Evolutionary conservation across 1,284 basidiomycete species (phyloP).

Genomic region (Termitomyces sp.): DNA sequence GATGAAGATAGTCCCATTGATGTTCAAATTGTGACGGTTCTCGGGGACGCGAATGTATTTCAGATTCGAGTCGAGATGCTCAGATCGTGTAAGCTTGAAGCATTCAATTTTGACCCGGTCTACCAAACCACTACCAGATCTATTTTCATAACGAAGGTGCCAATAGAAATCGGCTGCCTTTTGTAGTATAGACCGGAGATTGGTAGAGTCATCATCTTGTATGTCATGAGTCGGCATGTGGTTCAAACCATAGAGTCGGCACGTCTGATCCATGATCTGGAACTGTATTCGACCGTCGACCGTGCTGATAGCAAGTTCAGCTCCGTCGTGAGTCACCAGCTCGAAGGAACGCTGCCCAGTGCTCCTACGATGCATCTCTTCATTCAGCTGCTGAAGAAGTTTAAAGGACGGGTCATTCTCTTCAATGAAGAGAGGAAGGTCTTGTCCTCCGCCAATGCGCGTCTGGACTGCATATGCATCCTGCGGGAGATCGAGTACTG

Average conservation of each 20-base stretch:
- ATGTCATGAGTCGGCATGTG: neutral
- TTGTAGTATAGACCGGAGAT: neutral
- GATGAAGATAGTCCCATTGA: neutral
- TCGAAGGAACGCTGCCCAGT: no score
- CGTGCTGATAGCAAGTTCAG: no score
- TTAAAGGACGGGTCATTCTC: neutral
- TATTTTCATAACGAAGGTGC: no score
- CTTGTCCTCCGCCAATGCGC: neutral
- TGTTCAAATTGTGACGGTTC: neutral
- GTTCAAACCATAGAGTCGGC: neutral
- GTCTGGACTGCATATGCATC: neutral
- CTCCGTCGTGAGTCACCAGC: no score
- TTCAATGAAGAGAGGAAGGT: neutral
- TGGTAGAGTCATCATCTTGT: neutral
- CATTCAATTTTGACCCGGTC: no score
- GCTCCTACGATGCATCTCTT: no score
- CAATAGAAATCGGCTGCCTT: slow-evolving; percentile 3
- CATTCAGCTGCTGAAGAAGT: no score
- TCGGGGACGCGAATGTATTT: no score
- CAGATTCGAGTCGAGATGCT: no score
- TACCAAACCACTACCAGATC: no score
- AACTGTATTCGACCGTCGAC: neutral
- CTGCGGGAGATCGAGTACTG: neutral
- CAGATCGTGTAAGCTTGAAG: no score
- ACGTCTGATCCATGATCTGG: neutral